Percentiles rank a stretch among this genome's conserved stretches.
These are phyloP conservation scores for Talaromyces sp. DNA, from an alignment of 2,329 filamentous ascomycete genomes.

Conservation along the genomic window DNA sequence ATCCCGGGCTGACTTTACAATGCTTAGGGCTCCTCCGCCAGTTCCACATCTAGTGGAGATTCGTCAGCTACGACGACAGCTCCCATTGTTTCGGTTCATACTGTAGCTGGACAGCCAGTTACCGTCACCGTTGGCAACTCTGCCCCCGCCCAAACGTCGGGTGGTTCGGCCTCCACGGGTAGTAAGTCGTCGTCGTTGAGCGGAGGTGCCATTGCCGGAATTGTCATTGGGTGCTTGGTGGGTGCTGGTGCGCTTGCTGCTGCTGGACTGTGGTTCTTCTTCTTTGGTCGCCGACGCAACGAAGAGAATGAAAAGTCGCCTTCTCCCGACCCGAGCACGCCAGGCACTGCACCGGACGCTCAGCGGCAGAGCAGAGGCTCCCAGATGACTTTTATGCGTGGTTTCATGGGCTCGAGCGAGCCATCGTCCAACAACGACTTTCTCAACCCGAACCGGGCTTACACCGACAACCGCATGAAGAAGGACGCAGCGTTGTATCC, in stretches of 20 bases:
- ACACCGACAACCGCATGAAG: conserved; percentile 42
- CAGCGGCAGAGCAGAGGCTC: conserved; percentile 28
- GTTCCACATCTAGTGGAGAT: conserved; percentile 4
- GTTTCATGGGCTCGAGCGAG: conserved; percentile 16
- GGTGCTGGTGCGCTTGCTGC: conserved; percentile 32
- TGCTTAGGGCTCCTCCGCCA: conserved; percentile 3
- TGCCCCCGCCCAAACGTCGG: conserved; percentile 13
- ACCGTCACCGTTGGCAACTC: conserved; percentile 18
- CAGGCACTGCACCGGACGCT: conserved; percentile 18
- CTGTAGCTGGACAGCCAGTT: conserved; percentile 14
- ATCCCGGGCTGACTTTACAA: conserved; percentile 2
- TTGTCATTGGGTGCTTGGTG: conserved; percentile 37
- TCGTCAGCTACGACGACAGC: conserved; percentile 2
- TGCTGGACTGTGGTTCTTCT: conserved; percentile 34
- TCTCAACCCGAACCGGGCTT: conserved; percentile 19
- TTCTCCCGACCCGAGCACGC: conserved; percentile 19
- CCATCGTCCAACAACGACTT: conserved; percentile 10
- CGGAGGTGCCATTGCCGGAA: conserved; percentile 39
- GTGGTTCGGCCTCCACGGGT: conserved; percentile 13
- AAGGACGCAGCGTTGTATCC: conserved; percentile 35
- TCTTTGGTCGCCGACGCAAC: conserved; percentile 27
- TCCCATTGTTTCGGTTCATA: conserved; percentile 11
- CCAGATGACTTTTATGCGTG: conserved; percentile 29
- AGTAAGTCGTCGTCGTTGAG: conserved; percentile 25
- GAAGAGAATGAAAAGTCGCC: conserved; percentile 14